phyloP scores from a whole-genome alignment of 768 basidiomycete genomes.

The Phlegmacium glaucopus region DNA sequence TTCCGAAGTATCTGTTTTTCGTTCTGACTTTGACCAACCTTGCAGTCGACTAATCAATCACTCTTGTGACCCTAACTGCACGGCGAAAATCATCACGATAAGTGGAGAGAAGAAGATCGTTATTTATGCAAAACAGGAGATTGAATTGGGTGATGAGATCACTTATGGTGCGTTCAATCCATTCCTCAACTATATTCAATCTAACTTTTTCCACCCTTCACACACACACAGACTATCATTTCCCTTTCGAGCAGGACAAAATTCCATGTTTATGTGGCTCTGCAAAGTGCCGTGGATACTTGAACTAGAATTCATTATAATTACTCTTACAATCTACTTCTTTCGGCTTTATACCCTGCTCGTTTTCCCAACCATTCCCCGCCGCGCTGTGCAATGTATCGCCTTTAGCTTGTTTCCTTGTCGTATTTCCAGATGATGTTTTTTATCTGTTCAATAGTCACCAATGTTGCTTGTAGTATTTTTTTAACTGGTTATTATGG shows the following conservation, averaged over 20 bases:
- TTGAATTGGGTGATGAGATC: slow-evolving; percentile 96
- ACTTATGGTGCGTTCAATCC: slow-evolving; percentile 74
- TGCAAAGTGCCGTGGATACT: slow-evolving; percentile 87
- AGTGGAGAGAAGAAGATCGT: slow-evolving; percentile 97
- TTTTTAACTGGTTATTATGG: background rate
- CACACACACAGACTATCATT: slow-evolving; percentile 81
- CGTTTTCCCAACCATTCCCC: slow-evolving; percentile 3
- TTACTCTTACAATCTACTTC: slow-evolving; percentile 12
- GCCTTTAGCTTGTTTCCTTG: slow-evolving; percentile 3
- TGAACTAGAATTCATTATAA: slow-evolving; percentile 68
- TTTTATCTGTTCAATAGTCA: slow-evolving; percentile 1
- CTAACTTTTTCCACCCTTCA: background rate
- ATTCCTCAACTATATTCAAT: background rate
- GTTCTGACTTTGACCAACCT: slow-evolving; percentile 7
- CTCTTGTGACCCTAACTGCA: slow-evolving; percentile 94
- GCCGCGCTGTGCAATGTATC: slow-evolving; percentile 19
- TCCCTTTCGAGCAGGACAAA: slow-evolving; percentile 98
- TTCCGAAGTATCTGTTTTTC: slow-evolving; percentile 5
- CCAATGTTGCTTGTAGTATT: background rate
- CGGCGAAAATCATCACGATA: slow-evolving; percentile 88
- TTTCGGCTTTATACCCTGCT: slow-evolving; percentile 17
- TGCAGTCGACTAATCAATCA: slow-evolving; percentile 95
- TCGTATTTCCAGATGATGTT: too few relatives aligned
- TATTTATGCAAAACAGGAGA: slow-evolving; percentile 96
- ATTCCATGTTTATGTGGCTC: slow-evolving; percentile 92